Evolutionary conservation across 2,329 filamentous ascomycete genomes (phyloP), one percentile per base, ranked within the genome.

Genomic region (Apiospora arundinis): DNA sequence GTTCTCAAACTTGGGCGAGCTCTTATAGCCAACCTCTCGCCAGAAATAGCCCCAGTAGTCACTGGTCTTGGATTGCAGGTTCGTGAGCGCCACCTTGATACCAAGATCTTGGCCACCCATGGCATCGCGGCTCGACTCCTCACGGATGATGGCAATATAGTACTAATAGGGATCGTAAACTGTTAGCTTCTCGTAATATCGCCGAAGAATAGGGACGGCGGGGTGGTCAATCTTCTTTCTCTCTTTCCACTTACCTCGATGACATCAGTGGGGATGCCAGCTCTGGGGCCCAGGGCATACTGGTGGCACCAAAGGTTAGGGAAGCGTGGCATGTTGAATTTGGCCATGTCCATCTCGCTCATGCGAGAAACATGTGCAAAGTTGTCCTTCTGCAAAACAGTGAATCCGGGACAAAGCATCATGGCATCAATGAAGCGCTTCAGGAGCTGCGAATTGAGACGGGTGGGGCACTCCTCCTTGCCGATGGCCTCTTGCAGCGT

Each of bases 321-420:
- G 69, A 82, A 83, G 5, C 81, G 82, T 1, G 89, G 88, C 76
- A 87, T 82, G 66, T 85, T 85, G 74, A 83, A 85, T 28, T 81
- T 78, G 7, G 76, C 77, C 67, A 81, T 74, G 66, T 82, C 81
- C 21, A 73, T 65, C 0, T 83, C 80, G 0, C 76, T 56, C 73
- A 89, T 75, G 21, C 79, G 77, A 2, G 81, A 81, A n/a, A 83
- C 69, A 69, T 75, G 83, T 8, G 86, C 84, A 73, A 92, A 83
- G 74, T 89, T 86, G 75, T 91, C 88, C 80, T 91, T 92, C 82
- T 89, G 88, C n/a, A 85, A 73, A 1, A 87, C 82, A 4, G 88
- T 90, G 77, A 92, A 92, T 1, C 90, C 90, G 1, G 86, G 84
- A 76, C 90, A 92, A 3, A 81, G 79, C 81, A 92, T 85, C 25